Conservation (phyloP, 345 rosid species). For the Ricinus communis region DNA sequence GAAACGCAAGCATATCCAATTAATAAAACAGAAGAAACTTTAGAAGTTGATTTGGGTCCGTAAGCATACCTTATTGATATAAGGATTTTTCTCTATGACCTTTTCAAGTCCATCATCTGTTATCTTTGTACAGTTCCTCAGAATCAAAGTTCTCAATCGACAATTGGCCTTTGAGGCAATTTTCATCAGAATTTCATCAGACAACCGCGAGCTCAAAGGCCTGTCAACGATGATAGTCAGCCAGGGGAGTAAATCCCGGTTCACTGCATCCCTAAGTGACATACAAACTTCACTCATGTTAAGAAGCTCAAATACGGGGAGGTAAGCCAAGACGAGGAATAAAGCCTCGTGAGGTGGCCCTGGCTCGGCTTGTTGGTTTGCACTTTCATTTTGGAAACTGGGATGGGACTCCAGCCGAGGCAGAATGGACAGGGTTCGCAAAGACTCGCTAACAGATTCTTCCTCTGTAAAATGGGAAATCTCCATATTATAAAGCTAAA, state of each 20-base stretch:
- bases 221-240: slow-evolving; percentile 41
- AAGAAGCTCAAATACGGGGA: slow-evolving; percentile 60
- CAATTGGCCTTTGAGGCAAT: slow-evolving; percentile 54
- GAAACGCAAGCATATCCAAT: background rate
- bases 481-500: slow-evolving; percentile 2
- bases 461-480: background rate
- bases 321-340: slow-evolving; percentile 57
- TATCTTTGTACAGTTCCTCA: slow-evolving; percentile 45
- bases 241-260: slow-evolving; percentile 55
- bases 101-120: slow-evolving; percentile 62
- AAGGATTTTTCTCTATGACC: slow-evolving; percentile 53
- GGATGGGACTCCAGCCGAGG: background rate
- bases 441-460: slow-evolving; percentile 2
- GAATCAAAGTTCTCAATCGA: slow-evolving; percentile 44
- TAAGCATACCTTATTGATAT: slow-evolving; percentile 51
- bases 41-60: background rate
- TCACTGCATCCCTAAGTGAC: slow-evolving; percentile 48
- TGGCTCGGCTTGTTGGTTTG: slow-evolving; percentile 13
- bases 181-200: slow-evolving; percentile 46
- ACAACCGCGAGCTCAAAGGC: slow-evolving; percentile 46
- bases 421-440: slow-evolving; percentile 1
- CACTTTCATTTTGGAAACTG: background rate
- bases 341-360: slow-evolving; percentile 57
- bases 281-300: slow-evolving; percentile 47
- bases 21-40: background rate